These are phyloP conservation scores for Centaurea solstitialis DNA, from an alignment of 129 eudicot species.

Conservation along the genomic window DNA sequence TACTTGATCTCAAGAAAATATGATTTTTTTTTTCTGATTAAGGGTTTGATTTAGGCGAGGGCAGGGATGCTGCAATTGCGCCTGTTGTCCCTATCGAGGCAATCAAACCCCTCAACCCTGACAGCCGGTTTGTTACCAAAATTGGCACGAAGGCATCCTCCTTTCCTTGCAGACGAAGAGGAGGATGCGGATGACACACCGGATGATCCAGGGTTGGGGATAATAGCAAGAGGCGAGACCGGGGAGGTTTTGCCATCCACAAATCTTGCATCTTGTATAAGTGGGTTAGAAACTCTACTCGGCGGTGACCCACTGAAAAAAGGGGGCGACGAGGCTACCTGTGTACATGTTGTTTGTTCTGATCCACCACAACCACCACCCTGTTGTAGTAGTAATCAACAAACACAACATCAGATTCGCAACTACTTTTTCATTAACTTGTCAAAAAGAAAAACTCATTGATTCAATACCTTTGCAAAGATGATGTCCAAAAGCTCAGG, in stretches of 20 bases:
- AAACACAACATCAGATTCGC: neutral
- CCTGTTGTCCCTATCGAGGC: conserved; percentile 76
- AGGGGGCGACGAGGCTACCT: conserved; percentile 94
- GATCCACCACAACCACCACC: conserved; percentile 58
- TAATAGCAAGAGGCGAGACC: conserved; percentile 51
- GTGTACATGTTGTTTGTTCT: conserved; percentile 55
- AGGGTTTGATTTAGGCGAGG: conserved; percentile 61
- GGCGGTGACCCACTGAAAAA: conserved; percentile 99
- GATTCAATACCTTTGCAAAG: conserved; percentile 56
- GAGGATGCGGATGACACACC: conserved; percentile 47
- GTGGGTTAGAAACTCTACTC: conserved; percentile 96
- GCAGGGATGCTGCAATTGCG: conserved; percentile 95
- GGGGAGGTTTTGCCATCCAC: conserved; percentile 65
- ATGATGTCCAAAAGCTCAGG: conserved; percentile 90
- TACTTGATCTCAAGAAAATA: conserved; percentile 20
- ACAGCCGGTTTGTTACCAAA: conserved; percentile 95
- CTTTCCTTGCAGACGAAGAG: conserved; percentile 56
- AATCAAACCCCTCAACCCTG: conserved; percentile 93
- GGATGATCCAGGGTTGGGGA: conserved; percentile 47
- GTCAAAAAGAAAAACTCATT: neutral
- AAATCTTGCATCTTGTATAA: conserved; percentile 85
- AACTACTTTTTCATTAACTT: neutral
- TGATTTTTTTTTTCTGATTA: neutral
- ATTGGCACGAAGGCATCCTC: conserved; percentile 70
- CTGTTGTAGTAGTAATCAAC: conserved; percentile 21